Conservation (phyloP, 345 rosid genomes). For the Hirschfeldia incana region DNA sequence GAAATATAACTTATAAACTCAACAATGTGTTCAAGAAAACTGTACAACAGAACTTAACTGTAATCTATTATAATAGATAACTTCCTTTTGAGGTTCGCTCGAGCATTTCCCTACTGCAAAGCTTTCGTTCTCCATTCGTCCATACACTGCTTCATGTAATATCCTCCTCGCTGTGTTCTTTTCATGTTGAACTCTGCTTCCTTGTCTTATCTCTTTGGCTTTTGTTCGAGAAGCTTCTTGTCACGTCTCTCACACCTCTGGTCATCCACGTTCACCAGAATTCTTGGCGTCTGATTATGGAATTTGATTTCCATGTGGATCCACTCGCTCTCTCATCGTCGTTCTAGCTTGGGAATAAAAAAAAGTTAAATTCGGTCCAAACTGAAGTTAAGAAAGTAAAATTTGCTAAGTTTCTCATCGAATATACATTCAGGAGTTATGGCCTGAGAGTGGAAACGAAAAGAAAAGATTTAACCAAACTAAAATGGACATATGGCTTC, state of each 20-base stretch:
- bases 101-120: conserved; percentile 78
- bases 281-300: conserved; percentile 47
- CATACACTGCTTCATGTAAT: conserved; percentile 32
- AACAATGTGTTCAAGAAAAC: too few relatives aligned
- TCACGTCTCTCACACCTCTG: conserved; percentile 42
- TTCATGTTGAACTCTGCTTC: conserved; percentile 24
- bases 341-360: neutral
- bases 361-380: too few relatives aligned
- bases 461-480: neutral
- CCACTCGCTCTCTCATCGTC: neutral
- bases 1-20: too few relatives aligned
- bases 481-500: neutral
- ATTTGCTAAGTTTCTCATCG: too few relatives aligned
- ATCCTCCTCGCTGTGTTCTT: conserved; percentile 31
- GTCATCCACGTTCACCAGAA: conserved; percentile 39
- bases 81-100: conserved; percentile 49
- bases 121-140: conserved; percentile 50
- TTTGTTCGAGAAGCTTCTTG: conserved; percentile 40
- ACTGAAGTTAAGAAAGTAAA: neutral
- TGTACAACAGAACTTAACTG: too few relatives aligned
- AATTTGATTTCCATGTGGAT: neutral
- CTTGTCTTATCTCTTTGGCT: conserved; percentile 34
- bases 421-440: too few relatives aligned
- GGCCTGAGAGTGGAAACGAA: neutral
- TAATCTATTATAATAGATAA: too few relatives aligned